Base-by-base conservation (phyloP, 169 alveolate species). In the Plasmodium berghei region DNA sequence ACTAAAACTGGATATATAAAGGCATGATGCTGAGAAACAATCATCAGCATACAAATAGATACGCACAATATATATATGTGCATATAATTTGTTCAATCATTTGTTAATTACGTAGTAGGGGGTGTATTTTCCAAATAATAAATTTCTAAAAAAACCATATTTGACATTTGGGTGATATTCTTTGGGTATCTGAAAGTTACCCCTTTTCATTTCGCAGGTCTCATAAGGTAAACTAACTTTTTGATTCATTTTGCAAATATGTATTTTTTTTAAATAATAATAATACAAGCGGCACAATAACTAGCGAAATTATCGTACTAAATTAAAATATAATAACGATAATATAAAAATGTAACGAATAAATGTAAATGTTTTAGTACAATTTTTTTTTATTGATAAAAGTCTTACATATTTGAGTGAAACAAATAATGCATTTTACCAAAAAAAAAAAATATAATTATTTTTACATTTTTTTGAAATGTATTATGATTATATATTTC, bases 101-200 rank as follows among this genome's bases (percentile, higher is more conserved):
- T 66, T 28, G 12, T 9, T 67, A 28, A 40, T 86, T 86, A 86
- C 91, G 63, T 86, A 86, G 67, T 86, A 86, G 46, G 59, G 52
- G 28, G 91, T 58, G 9, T 86, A 55, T 26, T 70, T 22, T 46
- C 91, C 91, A 42, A 86, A 71, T 34, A 86, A 46, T 61, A 66
- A 63, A 67, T 86, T 86, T 46, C 91, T 63, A 45, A 86, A 34
- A 72, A 86, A 86, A 9, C 91, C 91, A 40, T 86, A 86, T 71
- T 86, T 86, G 20, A 86, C 91, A 86, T 86, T 86, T 63, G 91
- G 86, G 20, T 71, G 86, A 59, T 20, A 86, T 16, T 86, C 91
- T 55, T 86, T 86, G 9, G 91, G 91, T 26, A 86, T 52, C 58
- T 86, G 72, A 69, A 86, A 86, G 52, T 48, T 14, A 9, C 46